phyloP scores from a whole-genome alignment of 805 yeast genomes.

The Ogataea minuta region DNA sequence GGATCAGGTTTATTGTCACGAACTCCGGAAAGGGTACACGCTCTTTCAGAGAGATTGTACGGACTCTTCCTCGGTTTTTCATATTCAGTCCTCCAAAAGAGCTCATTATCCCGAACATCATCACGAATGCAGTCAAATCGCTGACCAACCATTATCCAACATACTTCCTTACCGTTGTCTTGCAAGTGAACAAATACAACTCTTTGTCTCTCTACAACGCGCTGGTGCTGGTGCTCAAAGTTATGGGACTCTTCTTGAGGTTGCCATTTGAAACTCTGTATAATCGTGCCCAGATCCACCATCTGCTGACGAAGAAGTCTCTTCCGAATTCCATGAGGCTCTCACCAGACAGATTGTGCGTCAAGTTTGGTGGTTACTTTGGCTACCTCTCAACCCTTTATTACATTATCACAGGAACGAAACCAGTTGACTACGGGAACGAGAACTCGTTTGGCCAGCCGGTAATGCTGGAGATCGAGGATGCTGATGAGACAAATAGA shows the following conservation, averaged over 20 bases:
- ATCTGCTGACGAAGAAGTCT: conserved; percentile 42
- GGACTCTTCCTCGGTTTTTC: conserved; percentile 42
- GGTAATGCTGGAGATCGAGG: conserved; percentile 27
- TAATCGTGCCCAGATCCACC: conserved; percentile 77
- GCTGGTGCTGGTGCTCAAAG: conserved; percentile 56
- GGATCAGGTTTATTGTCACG: conserved; percentile 71
- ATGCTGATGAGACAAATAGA: conserved; percentile 40
- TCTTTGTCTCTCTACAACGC: conserved; percentile 61
- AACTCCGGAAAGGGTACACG: conserved; percentile 45
- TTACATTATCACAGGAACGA: conserved; percentile 41
- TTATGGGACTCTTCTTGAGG: conserved; percentile 67
- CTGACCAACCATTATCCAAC: conserved; percentile 37
- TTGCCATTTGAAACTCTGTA: conserved; percentile 86
- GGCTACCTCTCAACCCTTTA: conserved; percentile 57
- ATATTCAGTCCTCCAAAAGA: conserved; percentile 52
- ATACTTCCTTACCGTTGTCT: conserved; percentile 56
- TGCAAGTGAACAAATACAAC: conserved; percentile 65
- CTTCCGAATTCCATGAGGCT: conserved; percentile 45
- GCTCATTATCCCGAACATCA: conserved; percentile 62
- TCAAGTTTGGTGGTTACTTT: conserved; percentile 54
- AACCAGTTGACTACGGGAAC: conserved; percentile 26
- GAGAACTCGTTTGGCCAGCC: conserved; percentile 22
- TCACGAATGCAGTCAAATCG: conserved; percentile 30
- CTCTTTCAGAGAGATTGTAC: conserved; percentile 69
- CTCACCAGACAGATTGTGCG: conserved; percentile 49